These are phyloP conservation scores for Cucurbita pepo DNA, from an alignment of 306 rosid species.

Conservation along the genomic window DNA sequence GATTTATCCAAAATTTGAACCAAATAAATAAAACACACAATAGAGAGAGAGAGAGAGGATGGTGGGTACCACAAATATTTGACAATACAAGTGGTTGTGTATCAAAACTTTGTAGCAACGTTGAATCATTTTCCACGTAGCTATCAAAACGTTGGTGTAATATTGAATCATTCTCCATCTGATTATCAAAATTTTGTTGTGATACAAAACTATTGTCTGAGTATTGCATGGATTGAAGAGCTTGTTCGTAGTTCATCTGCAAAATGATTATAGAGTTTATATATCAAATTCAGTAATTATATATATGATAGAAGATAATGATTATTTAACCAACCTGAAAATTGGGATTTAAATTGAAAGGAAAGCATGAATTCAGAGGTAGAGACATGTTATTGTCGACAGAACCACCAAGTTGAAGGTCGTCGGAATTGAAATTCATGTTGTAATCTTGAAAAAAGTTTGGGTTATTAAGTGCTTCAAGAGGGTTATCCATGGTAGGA, in stretches of 20 bases:
- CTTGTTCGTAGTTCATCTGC: not conserved
- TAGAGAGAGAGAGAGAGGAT: not conserved
- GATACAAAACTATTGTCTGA: too few species aligned
- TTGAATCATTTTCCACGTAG: too few species aligned
- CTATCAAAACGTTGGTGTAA: too few species aligned
- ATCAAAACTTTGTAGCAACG: too few species aligned
- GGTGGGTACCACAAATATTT: not conserved
- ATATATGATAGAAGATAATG: too few species aligned
- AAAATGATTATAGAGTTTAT: too few species aligned
- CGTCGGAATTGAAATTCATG: not conserved
- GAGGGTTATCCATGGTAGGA: not conserved
- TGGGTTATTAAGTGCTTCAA: not conserved
- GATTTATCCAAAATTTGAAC: not conserved
- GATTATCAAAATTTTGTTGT: too few species aligned
- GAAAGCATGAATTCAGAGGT: not conserved
- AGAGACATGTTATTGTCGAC: not conserved
- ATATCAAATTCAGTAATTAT: too few species aligned
- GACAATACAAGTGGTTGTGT: too few species aligned
- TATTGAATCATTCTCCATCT: too few species aligned
- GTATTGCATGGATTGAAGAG: not conserved
- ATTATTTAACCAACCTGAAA: not conserved
- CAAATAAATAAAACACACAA: too few species aligned
- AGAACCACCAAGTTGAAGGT: not conserved
- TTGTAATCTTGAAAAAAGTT: too few species aligned
- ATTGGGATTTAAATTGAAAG: not conserved